A percentile compares a stretch with the other conserved stretches of the same genome.
Evolutionary conservation across 2,329 filamentous ascomycete genomes (phyloP).

Genomic region (Curvularia lunata): DNA sequence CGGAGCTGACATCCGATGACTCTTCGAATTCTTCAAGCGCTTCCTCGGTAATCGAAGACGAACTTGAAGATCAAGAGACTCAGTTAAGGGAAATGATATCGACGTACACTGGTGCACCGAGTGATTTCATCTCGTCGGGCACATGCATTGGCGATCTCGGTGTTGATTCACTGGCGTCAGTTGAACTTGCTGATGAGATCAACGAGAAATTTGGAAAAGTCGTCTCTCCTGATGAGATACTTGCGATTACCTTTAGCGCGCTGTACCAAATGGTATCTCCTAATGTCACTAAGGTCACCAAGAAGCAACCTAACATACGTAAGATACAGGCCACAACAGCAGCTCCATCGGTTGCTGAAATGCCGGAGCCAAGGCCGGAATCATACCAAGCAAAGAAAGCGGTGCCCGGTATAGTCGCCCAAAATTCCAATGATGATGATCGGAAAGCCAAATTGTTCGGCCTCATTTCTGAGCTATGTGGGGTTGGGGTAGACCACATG

Average conservation of each 20-base stretch:
- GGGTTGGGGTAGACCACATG: slow-evolving; percentile 4
- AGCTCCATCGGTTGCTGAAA: neutral
- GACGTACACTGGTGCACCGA: slow-evolving; percentile 17
- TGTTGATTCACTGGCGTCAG: slow-evolving; percentile 24
- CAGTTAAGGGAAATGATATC: slow-evolving; percentile 18
- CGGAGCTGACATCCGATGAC: slow-evolving; percentile 3
- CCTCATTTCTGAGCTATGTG: slow-evolving; percentile 15
- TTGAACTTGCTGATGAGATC: slow-evolving; percentile 21
- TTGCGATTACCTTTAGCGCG: slow-evolving; percentile 8
- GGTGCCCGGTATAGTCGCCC: too few relatives aligned
- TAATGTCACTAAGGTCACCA: neutral
- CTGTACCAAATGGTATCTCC: slow-evolving; percentile 8
- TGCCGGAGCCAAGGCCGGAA: neutral
- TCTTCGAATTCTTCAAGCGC: slow-evolving; percentile 6
- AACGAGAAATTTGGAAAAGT: slow-evolving; percentile 5
- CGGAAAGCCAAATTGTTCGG: slow-evolving; percentile 6
- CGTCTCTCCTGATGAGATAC: slow-evolving; percentile 6
- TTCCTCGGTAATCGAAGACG: slow-evolving; percentile 6
- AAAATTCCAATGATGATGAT: neutral
- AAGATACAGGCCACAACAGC: neutral
- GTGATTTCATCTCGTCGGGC: slow-evolving; percentile 9
- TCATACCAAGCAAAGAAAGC: neutral
- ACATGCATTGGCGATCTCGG: slow-evolving; percentile 23
- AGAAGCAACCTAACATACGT: neutral
- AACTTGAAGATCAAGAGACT: slow-evolving; percentile 9